These are phyloP conservation scores for Colletotrichum sp. DNA, from an alignment of 2,329 filamentous ascomycete species.

Conservation along the genomic window DNA sequence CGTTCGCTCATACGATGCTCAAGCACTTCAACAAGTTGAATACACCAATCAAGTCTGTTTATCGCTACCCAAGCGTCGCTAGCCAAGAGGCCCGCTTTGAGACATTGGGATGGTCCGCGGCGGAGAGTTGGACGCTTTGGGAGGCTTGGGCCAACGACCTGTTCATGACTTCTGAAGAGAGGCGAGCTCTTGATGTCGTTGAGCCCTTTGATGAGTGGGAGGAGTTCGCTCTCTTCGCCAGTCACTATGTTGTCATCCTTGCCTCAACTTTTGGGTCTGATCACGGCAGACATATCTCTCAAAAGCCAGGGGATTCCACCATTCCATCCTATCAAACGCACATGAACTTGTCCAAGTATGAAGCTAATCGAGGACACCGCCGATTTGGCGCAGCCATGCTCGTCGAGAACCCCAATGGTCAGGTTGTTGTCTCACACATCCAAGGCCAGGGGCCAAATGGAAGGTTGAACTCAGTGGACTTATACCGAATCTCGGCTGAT, in stretches of 20 bases:
- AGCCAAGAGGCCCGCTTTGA: slow-evolving; percentile 74
- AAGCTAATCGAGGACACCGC: slow-evolving; percentile 50
- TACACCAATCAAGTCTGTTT: slow-evolving; percentile 77
- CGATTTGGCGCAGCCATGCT: slow-evolving; percentile 66
- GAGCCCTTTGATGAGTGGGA: slow-evolving; percentile 98
- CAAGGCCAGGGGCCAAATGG: slow-evolving; percentile 51
- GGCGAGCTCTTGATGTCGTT: slow-evolving; percentile 67
- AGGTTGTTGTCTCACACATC: slow-evolving; percentile 48
- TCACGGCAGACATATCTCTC: background rate
- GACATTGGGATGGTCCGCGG: slow-evolving; percentile 69
- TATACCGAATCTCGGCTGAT: slow-evolving; percentile 40
- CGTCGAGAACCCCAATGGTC: slow-evolving; percentile 39
- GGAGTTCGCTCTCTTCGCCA: slow-evolving; percentile 84
- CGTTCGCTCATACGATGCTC: slow-evolving; percentile 88
- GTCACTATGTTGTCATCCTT: slow-evolving; percentile 82
- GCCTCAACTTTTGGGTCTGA: slow-evolving; percentile 50
- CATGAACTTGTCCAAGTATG: slow-evolving; percentile 39
- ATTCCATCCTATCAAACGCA: slow-evolving; percentile 1
- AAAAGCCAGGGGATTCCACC: background rate
- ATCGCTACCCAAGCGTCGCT: slow-evolving; percentile 69
- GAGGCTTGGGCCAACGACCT: slow-evolving; percentile 76
- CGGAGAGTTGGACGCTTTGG: slow-evolving; percentile 76
- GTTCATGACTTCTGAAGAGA: slow-evolving; percentile 67
- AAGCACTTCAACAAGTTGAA: slow-evolving; percentile 81
- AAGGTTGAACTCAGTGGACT: slow-evolving; percentile 54